A percentile compares a stretch with the other conserved stretches of the same genome.
Evolutionary conservation across 331 rosid genomes (phyloP).

Genomic region (Acacia pycnantha): DNA sequence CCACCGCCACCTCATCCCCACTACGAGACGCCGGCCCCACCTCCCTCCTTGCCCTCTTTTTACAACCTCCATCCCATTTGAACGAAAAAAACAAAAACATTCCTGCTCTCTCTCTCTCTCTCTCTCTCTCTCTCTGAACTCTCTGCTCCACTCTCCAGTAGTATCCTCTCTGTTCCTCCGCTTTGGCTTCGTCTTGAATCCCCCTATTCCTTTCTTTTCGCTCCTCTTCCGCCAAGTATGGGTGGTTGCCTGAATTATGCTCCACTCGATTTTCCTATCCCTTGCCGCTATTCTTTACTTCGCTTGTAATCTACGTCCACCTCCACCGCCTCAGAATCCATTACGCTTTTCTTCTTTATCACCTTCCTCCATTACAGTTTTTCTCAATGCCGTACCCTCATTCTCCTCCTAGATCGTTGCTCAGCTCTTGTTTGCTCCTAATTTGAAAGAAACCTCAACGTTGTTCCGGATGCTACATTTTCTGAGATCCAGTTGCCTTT

Average conservation of each 20-base stretch:
- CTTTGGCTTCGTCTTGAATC: background rate
- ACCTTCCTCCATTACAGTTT: conserved; percentile 25
- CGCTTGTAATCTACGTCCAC: conserved; percentile 52
- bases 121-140: background rate
- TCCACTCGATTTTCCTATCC: background rate
- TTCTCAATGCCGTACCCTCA: conserved; percentile 5
- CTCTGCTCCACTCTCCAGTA: background rate
- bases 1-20: background rate
- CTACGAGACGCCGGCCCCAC: background rate
- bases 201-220: background rate
- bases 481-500: background rate
- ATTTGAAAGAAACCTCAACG: background rate
- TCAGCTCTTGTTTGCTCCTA: conserved; percentile 32
- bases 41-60: background rate
- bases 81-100: background rate
- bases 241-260: background rate
- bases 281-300: conserved; percentile 50
- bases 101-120: background rate
- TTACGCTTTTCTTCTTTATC: conserved; percentile 50
- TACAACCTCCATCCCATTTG: background rate
- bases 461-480: conserved; percentile 8
- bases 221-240: background rate
- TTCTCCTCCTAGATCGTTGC: conserved; percentile 10
- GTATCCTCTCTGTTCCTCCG: too few species aligned
- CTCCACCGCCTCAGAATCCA: conserved; percentile 1